Percentiles rank a stretch among this genome's conserved stretches.
Conservation (phyloP, 306 rosid species). For the Echinosophora koreensis region DNA sequence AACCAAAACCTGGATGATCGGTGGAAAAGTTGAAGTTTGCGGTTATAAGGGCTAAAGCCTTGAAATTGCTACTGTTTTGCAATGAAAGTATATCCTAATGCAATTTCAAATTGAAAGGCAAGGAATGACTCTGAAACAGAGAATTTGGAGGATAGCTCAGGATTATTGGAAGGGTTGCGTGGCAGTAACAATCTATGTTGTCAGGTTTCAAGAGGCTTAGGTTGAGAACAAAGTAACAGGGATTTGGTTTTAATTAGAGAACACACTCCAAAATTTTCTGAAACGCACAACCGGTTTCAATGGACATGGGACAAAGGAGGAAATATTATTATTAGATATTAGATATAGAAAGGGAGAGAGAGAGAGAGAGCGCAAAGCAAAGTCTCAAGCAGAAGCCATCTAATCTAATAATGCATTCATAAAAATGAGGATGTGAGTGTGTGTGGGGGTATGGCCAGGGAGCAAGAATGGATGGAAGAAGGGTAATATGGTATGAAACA, state of each 20-base stretch:
- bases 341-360: neutral
- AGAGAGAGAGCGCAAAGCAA: too few relatives aligned
- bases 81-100: neutral
- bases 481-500: constrained; percentile 3
- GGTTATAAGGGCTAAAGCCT: neutral
- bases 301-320: neutral
- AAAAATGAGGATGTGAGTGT: neutral
- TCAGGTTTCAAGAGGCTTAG: neutral
- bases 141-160: neutral
- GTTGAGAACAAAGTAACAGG: too few relatives aligned
- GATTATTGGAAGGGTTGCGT: neutral
- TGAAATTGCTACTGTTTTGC: neutral
- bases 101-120: neutral
- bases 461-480: neutral
- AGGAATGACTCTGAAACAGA: neutral
- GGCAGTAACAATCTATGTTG: too few relatives aligned
- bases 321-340: neutral
- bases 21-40: neutral
- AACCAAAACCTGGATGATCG: constrained; percentile 27
- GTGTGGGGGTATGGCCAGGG: neutral
- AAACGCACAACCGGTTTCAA: neutral
- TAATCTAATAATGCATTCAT: neutral
- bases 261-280: neutral
- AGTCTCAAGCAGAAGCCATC: neutral
- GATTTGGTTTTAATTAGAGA: neutral